Conservation (phyloP, 768 basidiomycete species). For the Boletellus sp. region DNA sequence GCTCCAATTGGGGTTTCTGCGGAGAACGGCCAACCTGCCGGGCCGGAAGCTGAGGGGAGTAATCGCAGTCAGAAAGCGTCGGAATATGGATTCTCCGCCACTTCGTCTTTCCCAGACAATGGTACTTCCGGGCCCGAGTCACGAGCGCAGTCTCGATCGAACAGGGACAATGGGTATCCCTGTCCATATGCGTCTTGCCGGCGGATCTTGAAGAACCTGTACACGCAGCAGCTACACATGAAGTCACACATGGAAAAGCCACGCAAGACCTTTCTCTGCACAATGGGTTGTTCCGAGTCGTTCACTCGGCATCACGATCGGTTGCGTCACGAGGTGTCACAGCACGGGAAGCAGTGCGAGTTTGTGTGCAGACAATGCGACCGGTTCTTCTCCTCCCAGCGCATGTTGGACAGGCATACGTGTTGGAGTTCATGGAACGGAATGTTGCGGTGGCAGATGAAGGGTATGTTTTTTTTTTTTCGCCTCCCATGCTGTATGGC, state of each 20-base stretch:
- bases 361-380: conserved; percentile 1
- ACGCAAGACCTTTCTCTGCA: not conserved
- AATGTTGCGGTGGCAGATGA: not conserved
- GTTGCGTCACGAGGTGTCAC: conserved; percentile 1
- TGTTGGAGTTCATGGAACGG: not conserved
- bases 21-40: not conserved
- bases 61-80: not conserved
- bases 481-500: too few relatives aligned
- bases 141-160: not conserved
- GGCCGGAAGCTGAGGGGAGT: not conserved
- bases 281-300: conserved; percentile 1
- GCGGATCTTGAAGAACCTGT: not conserved
- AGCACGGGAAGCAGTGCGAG: conserved; percentile 3
- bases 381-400: conserved; percentile 2
- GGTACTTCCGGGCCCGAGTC: not conserved
- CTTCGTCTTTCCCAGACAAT: not conserved
- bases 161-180: not conserved
- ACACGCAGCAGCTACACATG: not conserved
- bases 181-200: not conserved
- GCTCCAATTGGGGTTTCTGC: too few relatives aligned
- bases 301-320: conserved; percentile 2
- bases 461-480: not conserved
- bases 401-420: conserved; percentile 3
- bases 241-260: not conserved
- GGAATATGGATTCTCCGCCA: not conserved